These are phyloP conservation scores for Neodidymelliopsis sp. DNA, from an alignment of 2,329 filamentous ascomycete genomes.

Conservation along the genomic window DNA sequence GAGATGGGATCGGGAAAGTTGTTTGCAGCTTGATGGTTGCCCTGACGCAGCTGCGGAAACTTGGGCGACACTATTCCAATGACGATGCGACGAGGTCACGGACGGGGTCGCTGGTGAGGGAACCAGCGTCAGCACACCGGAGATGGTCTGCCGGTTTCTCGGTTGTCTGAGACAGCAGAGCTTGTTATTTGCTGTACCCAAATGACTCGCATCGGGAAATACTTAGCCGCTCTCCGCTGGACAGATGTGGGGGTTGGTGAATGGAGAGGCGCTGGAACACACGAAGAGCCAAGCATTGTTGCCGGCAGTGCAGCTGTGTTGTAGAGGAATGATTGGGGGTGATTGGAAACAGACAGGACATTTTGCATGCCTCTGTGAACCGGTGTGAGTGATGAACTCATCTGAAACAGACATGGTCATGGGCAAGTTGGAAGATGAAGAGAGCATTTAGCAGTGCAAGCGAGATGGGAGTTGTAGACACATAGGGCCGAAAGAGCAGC, in stretches of 20 bases:
- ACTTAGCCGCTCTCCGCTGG: no score
- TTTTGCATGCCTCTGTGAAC: conserved; percentile 1
- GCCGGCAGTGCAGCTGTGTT: neutral
- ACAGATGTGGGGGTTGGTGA: no score
- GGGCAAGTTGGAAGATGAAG: neutral
- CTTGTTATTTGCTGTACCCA: neutral
- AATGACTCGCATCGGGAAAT: neutral
- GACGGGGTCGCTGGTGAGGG: conserved; percentile 21
- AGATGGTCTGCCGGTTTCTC: conserved; percentile 23
- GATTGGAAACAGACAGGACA: neutral
- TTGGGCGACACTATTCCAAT: conserved; percentile 37
- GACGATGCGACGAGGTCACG: conserved; percentile 12
- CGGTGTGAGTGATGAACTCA: neutral
- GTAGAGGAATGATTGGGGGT: neutral
- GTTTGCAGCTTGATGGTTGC: conserved; percentile 39
- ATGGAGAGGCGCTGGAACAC: neutral
- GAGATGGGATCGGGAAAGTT: conserved; percentile 36
- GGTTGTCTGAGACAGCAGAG: conserved; percentile 3
- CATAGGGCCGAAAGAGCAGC: conserved; percentile 7
- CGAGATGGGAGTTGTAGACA: conserved; percentile 6
- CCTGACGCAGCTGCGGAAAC: conserved; percentile 37
- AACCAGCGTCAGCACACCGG: conserved; percentile 15
- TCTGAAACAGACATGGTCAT: neutral
- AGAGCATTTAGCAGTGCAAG: conserved; percentile 3
- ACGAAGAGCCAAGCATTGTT: conserved; percentile 1